Evolutionary conservation across 2,329 filamentous ascomycete genomes (phyloP).

Genomic region (Trichoderma hamatum): DNA sequence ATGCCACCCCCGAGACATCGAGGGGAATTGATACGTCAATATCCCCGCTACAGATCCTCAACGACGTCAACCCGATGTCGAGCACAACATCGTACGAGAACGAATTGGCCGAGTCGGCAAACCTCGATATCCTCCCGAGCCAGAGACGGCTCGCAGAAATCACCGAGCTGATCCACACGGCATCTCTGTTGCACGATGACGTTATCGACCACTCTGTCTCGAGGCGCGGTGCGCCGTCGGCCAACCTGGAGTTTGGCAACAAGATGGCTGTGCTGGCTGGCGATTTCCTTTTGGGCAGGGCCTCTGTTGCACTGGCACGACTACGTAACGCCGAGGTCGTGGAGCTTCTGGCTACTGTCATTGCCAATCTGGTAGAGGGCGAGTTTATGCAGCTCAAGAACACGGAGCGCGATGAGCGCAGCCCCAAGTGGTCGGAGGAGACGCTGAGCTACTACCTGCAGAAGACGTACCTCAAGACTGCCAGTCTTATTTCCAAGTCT

Average conservation of each 20-base stretch:
- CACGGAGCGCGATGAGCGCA: constrained; percentile 82
- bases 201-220: constrained; percentile 93
- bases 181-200: constrained; percentile 95
- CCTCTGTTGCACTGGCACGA: constrained; percentile 89
- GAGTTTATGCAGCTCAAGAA: constrained; percentile 99
- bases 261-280: constrained; percentile 98
- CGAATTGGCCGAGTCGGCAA: constrained; percentile 43
- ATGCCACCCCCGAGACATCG: constrained; percentile 46
- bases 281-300: constrained; percentile 92
- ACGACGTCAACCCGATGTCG: constrained; percentile 78
- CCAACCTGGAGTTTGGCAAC: constrained; percentile 95
- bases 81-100: constrained; percentile 46
- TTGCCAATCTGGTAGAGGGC: constrained; percentile 95
- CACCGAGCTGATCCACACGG: constrained; percentile 95
- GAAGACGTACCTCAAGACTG: constrained; percentile 98
- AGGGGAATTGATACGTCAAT: constrained; percentile 57
- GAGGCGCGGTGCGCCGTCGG: constrained; percentile 80
- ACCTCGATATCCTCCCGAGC: constrained; percentile 80
- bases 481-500: constrained; percentile 93
- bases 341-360: constrained; percentile 91
- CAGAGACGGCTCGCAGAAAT: constrained; percentile 94
- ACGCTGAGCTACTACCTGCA: constrained; percentile 92
- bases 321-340: constrained; percentile 92
- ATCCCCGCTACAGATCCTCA: constrained; percentile 62
- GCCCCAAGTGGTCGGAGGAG: constrained; percentile 84